Percentiles rank a stretch among this genome's conserved stretches.
Evolutionary conservation across 2,329 filamentous ascomycete genomes (phyloP).

Genomic region (Fusarium mexicanum): DNA sequence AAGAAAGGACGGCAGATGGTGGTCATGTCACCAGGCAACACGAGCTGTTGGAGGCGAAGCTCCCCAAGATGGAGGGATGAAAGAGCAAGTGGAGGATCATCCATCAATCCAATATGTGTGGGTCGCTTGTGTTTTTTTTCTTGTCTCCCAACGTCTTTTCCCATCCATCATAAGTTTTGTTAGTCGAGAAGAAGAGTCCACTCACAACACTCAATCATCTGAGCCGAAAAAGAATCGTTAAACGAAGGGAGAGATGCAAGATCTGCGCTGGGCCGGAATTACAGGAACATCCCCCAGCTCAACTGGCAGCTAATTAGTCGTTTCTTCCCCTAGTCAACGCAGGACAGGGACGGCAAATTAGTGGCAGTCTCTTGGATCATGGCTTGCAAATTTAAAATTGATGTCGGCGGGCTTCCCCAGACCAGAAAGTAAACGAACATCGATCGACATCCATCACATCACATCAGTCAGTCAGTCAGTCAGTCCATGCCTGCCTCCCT

Average conservation of each 20-base stretch:
- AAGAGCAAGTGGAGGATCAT: slow-evolving; percentile 25
- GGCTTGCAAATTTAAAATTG: slow-evolving; percentile 47
- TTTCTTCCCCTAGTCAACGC: slow-evolving; percentile 30
- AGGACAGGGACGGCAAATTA: slow-evolving; percentile 42
- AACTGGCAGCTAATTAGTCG: slow-evolving; percentile 4
- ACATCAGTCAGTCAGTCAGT: not conserved
- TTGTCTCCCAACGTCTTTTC: slow-evolving; percentile 24
- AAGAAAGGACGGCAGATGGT: slow-evolving; percentile 8
- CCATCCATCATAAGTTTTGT: slow-evolving; percentile 12
- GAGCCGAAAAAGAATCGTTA: slow-evolving; percentile 2
- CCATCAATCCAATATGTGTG: slow-evolving; percentile 6
- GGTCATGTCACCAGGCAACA: slow-evolving; percentile 32
- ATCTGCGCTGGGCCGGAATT: slow-evolving; percentile 41
- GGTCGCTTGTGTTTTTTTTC: slow-evolving; percentile 2
- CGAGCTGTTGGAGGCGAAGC: slow-evolving; percentile 39
- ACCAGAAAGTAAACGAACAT: slow-evolving; percentile 1
- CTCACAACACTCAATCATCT: slow-evolving; percentile 7
- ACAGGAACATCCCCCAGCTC: slow-evolving; percentile 24
- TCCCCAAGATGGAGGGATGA: slow-evolving; percentile 25
- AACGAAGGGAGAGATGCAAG: slow-evolving; percentile 8
- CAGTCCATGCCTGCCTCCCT: not conserved
- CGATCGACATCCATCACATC: slow-evolving; percentile 38
- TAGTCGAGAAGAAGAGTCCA: not conserved
- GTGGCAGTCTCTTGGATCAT: slow-evolving; percentile 39
- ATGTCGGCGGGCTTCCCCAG: slow-evolving; percentile 42